These are phyloP conservation scores for Dunaliella primolecta DNA, from an alignment of 139 green algal genomes.

Conservation along the genomic window DNA sequence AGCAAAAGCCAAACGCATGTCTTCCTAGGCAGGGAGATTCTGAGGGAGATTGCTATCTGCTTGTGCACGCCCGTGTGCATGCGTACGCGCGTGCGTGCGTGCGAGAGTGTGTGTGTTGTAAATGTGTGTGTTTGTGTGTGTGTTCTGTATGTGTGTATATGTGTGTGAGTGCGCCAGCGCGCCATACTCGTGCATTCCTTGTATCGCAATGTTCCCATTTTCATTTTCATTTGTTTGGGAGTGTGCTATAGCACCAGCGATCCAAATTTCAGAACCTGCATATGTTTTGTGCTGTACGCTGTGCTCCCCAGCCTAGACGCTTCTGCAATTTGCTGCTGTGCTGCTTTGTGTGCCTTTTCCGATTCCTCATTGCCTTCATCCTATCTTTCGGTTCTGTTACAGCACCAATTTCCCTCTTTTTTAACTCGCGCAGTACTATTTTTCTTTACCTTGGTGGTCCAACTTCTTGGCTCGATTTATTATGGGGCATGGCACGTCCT, in stretches of 20 bases:
- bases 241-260: too few species aligned
- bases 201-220: too few species aligned
- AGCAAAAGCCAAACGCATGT: neutral
- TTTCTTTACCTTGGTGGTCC: slow-evolving; percentile 17
- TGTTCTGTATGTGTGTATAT: neutral
- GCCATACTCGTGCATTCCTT: too few species aligned
- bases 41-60: neutral
- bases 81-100: neutral
- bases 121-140: neutral
- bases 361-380: too few species aligned
- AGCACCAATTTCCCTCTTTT: too few species aligned
- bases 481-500: slow-evolving; percentile 18
- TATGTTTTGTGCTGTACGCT: neutral
- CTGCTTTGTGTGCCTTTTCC: too few species aligned
- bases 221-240: too few species aligned
- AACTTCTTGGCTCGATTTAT: slow-evolving; percentile 22
- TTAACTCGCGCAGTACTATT: slow-evolving; percentile 34
- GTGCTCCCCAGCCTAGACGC: neutral
- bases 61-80: neutral
- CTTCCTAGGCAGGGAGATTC: neutral
- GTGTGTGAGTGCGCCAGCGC: too few species aligned
- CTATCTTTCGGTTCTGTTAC: too few species aligned
- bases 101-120: neutral
- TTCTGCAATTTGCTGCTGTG: too few species aligned
- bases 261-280: neutral